Percentiles rank a stretch among this genome's conserved stretches.
phyloP scores from a whole-genome alignment of 352 stramenopile species.

The Globisporangium nagaii region DNA sequence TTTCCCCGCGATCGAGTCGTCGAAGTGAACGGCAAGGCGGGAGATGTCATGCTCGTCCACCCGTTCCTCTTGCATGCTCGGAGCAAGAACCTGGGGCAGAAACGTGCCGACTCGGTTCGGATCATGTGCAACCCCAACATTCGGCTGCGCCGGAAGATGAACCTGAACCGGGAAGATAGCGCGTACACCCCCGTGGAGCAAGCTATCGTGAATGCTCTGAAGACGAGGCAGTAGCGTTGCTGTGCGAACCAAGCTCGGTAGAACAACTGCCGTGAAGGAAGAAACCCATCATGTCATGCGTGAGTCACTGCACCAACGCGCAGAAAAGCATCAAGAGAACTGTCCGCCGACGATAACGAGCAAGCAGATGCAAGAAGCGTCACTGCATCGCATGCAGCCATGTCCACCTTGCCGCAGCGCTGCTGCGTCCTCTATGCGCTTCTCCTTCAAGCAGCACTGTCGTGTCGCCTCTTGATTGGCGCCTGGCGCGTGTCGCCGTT shows the following conservation, averaged over 20 bases:
- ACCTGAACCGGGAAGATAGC: conserved; percentile 22
- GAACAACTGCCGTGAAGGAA: neutral
- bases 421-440: neutral
- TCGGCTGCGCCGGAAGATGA: conserved; percentile 36
- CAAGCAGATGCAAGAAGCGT: neutral
- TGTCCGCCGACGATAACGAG: no score
- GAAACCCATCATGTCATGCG: neutral
- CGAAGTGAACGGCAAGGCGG: conserved; percentile 60
- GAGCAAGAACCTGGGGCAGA: conserved; percentile 54
- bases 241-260: neutral
- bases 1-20: conserved; percentile 31
- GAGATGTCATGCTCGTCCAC: conserved; percentile 78
- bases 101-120: conserved; percentile 48
- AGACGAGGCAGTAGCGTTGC: neutral
- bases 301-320: neutral
- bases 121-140: conserved; percentile 77
- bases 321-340: no score
- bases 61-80: conserved; percentile 77
- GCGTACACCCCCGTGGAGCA: conserved; percentile 38
- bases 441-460: neutral
- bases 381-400: no score
- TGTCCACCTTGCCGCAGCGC: conserved; percentile 2
- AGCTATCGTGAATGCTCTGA: conserved; percentile 31
- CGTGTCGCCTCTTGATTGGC: neutral
- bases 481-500: neutral